A percentile compares a stretch with the other conserved stretches of the same genome.
Conservation (phyloP, 495 filamentous ascomycete genomes). For the Penicillium paxilli region DNA sequence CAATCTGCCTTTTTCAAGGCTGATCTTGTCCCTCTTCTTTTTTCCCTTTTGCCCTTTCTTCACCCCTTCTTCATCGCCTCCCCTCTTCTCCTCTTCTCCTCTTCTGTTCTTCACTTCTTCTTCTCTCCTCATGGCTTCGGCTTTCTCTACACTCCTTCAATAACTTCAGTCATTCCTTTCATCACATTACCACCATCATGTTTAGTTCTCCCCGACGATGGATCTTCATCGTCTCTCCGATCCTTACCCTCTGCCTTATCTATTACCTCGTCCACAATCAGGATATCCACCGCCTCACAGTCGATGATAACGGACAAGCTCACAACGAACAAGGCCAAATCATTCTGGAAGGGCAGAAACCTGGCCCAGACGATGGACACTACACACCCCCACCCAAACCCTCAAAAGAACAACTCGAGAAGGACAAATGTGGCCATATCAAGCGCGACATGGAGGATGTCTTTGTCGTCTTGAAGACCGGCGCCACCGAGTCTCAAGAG, state of each 20-base stretch:
- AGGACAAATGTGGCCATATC: conserved; percentile 20
- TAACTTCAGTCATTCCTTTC: not conserved
- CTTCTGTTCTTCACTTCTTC: not conserved
- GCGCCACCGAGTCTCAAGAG: conserved; percentile 37
- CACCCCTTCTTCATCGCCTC: not conserved
- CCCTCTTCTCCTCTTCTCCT: not conserved
- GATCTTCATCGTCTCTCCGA: conserved; percentile 25
- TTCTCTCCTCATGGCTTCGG: conserved; percentile 4
- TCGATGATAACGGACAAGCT: conserved; percentile 5
- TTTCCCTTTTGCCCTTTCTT: not conserved
- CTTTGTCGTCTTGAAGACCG: conserved; percentile 45
- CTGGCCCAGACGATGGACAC: not conserved
- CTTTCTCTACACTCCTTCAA: conserved; percentile 10
- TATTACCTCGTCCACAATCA: conserved; percentile 19
- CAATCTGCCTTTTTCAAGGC: not conserved
- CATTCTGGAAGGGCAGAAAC: conserved; percentile 6
- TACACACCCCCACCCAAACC: not conserved
- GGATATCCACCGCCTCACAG: conserved; percentile 3
- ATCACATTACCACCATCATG: conserved; percentile 17
- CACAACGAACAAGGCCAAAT: conserved; percentile 8
- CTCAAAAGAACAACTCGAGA: not conserved
- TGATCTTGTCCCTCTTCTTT: conserved; percentile 19
- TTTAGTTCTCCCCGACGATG: conserved; percentile 31
- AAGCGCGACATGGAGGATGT: conserved; percentile 32
- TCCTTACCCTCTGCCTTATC: conserved; percentile 22